Base-by-base conservation (phyloP, 1,284 basidiomycete genomes). In the Bondarzewia mesenterica region DNA sequence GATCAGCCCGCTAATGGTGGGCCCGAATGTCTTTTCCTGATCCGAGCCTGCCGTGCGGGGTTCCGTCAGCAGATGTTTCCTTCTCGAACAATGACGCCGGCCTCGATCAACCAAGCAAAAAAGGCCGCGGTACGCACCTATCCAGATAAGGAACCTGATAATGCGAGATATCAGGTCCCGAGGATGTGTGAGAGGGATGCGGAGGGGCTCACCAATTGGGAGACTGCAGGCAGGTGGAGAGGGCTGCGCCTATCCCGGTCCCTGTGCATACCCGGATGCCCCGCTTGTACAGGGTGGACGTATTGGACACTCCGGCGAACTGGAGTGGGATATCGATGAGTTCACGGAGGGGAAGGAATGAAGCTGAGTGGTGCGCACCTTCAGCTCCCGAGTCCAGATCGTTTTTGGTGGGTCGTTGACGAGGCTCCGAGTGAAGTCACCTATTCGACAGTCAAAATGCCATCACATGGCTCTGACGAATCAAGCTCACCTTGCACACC, bases 271-370 rank as follows among this genome's bases (percentile, higher is more conserved):
- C 76, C 56, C 84, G 81, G 53, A 88, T 77, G 20, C 85, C 85
- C 53, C 85, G 78, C 51, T 72, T 83, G 65, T 89, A 89, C 14
- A 89, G 58, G 1, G 69, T 76, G 5, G 85, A 87, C 1, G 85
- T 86, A 60, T 89, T 84, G 18, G 85, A 86, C 37, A 89, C 82
- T 52, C 84, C 86, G 18, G 85, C 86, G 55, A 88, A 80, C 82
- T 85, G 38, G 16, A 40, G 20, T 15, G 50, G 36, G 29, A 36
- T n/a, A n/a, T n/a, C 16, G 14, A 22, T 39, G 29, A 32, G 29
- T 12, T 10, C 29, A 32, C 29, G 10, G 29, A 12, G 29, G 29
- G 29, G 29, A 32, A n/a, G 29, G 22, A 47, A 42, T 27, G 37
- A 50, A 53, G 39, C 32, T 8, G 6, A 29, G 42, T 40, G 25